These are phyloP conservation scores for Hanseniaspora opuntiae DNA, from an alignment of 805 yeast species.

Conservation along the genomic window DNA sequence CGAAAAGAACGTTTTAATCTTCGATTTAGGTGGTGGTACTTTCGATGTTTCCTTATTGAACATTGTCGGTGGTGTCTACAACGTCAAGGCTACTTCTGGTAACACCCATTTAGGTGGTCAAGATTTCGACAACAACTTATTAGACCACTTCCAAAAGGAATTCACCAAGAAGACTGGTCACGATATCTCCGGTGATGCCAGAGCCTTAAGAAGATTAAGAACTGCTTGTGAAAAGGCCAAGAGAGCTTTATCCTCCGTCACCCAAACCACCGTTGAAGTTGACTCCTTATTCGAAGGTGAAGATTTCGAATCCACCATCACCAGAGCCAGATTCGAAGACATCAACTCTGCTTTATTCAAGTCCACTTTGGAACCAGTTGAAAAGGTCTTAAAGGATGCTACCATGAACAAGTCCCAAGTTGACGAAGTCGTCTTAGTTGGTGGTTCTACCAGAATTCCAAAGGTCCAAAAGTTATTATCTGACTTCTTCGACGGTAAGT, in stretches of 20 bases:
- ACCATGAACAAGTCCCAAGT: conserved; percentile 70
- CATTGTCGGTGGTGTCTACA: conserved; percentile 92
- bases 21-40: conserved; percentile 98
- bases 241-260: conserved; percentile 92
- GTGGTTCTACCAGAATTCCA: conserved; percentile 99
- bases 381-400: conserved; percentile 86
- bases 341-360: conserved; percentile 85
- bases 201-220: conserved; percentile 96
- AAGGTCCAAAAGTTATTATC: conserved; percentile 88
- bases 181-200: conserved; percentile 79
- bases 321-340: conserved; percentile 98
- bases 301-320: conserved; percentile 82
- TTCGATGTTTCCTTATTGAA: conserved; percentile 89
- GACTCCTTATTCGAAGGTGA: conserved; percentile 92
- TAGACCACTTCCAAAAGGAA: conserved; percentile 82
- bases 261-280: conserved; percentile 92
- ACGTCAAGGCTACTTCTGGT: conserved; percentile 97
- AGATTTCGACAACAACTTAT: conserved; percentile 93
- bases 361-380: conserved; percentile 88
- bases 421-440: conserved; percentile 90
- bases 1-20: conserved; percentile 81
- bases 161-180: conserved; percentile 90
- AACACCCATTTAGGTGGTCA: conserved; percentile 99
- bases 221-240: conserved; percentile 98
- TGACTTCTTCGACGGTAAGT: conserved; percentile 93